Conservation (phyloP, 164 flowering plant genomes). For the Paratinospora sagittata region DNA sequence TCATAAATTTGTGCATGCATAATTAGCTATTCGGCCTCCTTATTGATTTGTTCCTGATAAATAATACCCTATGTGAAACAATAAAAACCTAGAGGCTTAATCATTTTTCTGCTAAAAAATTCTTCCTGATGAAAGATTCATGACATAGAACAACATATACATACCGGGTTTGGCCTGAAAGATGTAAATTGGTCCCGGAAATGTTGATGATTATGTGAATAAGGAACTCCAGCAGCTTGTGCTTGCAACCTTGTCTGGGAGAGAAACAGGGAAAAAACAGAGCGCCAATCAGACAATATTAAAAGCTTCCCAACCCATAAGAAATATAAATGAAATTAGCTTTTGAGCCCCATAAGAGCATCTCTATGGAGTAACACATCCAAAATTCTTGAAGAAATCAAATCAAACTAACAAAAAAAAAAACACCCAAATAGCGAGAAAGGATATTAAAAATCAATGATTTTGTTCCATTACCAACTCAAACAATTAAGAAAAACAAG, state of each 20-base stretch:
- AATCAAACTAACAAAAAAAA: not conserved
- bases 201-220: constrained; percentile 58
- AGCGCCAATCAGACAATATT: not conserved
- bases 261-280: not conserved
- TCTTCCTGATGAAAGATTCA: not conserved
- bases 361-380: not conserved
- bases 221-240: constrained; percentile 83
- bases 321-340: not conserved
- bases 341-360: not conserved
- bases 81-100: not conserved
- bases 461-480: not conserved
- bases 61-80: not conserved
- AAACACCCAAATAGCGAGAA: not conserved
- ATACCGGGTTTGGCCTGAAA: constrained; percentile 72
- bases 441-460: not conserved
- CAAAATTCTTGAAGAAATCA: not conserved
- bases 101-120: not conserved
- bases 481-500: not conserved
- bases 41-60: not conserved
- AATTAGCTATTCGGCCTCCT: not conserved
- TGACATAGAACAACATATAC: not conserved
- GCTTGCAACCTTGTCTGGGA: constrained; percentile 96
- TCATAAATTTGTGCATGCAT: too few species aligned
- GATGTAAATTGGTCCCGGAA: constrained; percentile 49
- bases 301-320: not conserved